A percentile compares a stretch with the other conserved stretches of the same genome.
These are phyloP conservation scores for Pseudogymnoascus sp. DNA, from an alignment of 2,329 filamentous ascomycete genomes.

Conservation along the genomic window DNA sequence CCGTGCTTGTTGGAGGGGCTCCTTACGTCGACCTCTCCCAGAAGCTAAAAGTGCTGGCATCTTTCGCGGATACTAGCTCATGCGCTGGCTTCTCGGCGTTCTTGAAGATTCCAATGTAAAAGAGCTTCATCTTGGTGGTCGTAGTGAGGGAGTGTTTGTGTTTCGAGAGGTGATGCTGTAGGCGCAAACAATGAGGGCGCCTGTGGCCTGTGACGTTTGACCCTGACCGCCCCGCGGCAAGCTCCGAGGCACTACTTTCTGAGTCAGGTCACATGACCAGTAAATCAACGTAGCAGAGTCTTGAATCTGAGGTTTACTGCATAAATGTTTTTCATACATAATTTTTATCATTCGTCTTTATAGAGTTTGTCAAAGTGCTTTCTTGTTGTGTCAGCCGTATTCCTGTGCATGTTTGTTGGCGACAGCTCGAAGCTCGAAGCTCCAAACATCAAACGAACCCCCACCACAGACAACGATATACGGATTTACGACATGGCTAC, in stretches of 20 bases:
- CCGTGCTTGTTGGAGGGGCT: slow-evolving; percentile 6
- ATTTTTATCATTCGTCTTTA: neutral
- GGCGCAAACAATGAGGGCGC: slow-evolving; percentile 6
- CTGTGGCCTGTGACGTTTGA: slow-evolving; percentile 5
- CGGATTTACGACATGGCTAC: neutral
- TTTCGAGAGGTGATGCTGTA: slow-evolving; percentile 2
- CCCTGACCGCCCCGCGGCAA: slow-evolving; percentile 7
- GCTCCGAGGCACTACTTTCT: slow-evolving; percentile 3
- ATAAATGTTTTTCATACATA: neutral
- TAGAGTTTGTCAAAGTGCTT: neutral
- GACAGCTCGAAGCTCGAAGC: neutral
- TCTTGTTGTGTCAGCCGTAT: neutral
- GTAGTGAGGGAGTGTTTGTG: slow-evolving; percentile 7
- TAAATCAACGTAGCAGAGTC: neutral
- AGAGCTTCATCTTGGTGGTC: slow-evolving; percentile 66
- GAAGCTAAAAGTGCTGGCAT: neutral
- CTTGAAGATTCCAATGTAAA: slow-evolving; percentile 81
- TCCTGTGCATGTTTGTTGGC: neutral
- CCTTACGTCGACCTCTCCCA: slow-evolving; percentile 8
- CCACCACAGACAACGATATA: neutral
- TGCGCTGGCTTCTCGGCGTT: slow-evolving; percentile 69
- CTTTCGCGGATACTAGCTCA: slow-evolving; percentile 45
- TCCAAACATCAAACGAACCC: neutral
- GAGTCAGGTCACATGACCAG: slow-evolving; percentile 1
- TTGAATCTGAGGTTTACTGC: neutral